Evolutionary conservation across 441 rosid genomes (phyloP).

Genomic region (Jatropha multifida): DNA sequence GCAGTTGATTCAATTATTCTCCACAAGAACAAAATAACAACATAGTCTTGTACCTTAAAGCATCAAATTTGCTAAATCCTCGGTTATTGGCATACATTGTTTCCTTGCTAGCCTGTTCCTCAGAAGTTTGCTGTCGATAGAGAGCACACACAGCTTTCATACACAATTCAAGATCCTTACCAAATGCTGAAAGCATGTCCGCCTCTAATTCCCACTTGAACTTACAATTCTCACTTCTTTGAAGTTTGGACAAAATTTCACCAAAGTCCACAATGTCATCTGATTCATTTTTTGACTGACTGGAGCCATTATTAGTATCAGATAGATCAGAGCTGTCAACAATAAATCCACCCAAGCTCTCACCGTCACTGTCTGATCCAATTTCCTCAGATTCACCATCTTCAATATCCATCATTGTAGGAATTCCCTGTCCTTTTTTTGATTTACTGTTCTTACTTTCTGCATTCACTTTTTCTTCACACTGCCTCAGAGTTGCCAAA

Average conservation of each 20-base stretch:
- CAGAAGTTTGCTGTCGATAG: constrained; percentile 65
- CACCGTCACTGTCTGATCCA: constrained; percentile 43
- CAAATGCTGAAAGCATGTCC: constrained; percentile 72
- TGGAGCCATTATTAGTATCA: constrained; percentile 21
- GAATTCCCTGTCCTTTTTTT: constrained; percentile 31
- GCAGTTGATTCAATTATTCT: background rate
- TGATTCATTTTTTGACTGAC: constrained; percentile 33
- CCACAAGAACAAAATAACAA: background rate
- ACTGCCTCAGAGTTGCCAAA: constrained; percentile 33
- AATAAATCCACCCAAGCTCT: constrained; percentile 46
- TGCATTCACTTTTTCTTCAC: constrained; percentile 18
- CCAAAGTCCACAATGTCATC: constrained; percentile 34
- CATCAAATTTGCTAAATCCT: constrained; percentile 65
- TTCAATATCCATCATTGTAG: constrained; percentile 33
- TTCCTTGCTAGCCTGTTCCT: constrained; percentile 45
- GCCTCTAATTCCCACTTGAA: constrained; percentile 58
- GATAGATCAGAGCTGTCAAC: constrained; percentile 37
- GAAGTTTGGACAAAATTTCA: constrained; percentile 40
- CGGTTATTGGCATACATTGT: constrained; percentile 40
- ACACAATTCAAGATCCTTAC: constrained; percentile 67
- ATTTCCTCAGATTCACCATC: constrained; percentile 33
- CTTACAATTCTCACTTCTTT: constrained; percentile 48
- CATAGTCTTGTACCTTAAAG: constrained; percentile 38
- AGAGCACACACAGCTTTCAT: constrained; percentile 83
- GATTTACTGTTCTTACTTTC: constrained; percentile 17